Conservation (phyloP, 768 basidiomycete species). For the Suillus luteus region DNA sequence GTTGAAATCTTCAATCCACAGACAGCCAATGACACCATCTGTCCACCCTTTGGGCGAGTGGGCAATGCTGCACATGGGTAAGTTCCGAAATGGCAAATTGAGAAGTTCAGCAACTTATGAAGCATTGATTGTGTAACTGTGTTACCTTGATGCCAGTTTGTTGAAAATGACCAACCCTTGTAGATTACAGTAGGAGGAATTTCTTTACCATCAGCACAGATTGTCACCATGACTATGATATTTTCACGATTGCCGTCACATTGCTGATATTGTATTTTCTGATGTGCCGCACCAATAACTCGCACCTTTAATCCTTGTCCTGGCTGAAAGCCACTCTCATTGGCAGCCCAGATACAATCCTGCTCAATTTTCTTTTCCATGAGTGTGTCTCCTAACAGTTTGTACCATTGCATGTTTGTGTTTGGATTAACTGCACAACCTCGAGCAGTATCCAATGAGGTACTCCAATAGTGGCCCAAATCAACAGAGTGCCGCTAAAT, state of each 20-base stretch:
- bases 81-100: no score
- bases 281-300: slow-evolving; percentile 9
- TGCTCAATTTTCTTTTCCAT: no score
- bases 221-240: slow-evolving; percentile 25
- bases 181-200: slow-evolving; percentile 17
- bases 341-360: slow-evolving; percentile 16
- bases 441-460: slow-evolving; percentile 4
- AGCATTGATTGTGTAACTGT: slow-evolving; percentile 9
- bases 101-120: slow-evolving; percentile 3
- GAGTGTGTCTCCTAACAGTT: background rate
- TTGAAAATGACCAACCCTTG: slow-evolving; percentile 15
- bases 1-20: slow-evolving; percentile 34
- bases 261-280: slow-evolving; percentile 16
- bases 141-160: slow-evolving; percentile 19
- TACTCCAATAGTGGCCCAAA: background rate
- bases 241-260: slow-evolving; percentile 16
- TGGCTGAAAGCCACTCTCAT: slow-evolving; percentile 18
- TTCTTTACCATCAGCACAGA: slow-evolving; percentile 27
- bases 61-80: slow-evolving; percentile 13
- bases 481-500: slow-evolving; percentile 28
- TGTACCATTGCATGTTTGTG: background rate
- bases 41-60: slow-evolving; percentile 25
- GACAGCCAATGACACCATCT: slow-evolving; percentile 27
- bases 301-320: slow-evolving; percentile 3
- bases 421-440: slow-evolving; percentile 12